Evolutionary conservation across 2,329 filamentous ascomycete species (phyloP), one percentile per base, ranked within the genome.

Genomic region (Bipolaris zeicola): DNA sequence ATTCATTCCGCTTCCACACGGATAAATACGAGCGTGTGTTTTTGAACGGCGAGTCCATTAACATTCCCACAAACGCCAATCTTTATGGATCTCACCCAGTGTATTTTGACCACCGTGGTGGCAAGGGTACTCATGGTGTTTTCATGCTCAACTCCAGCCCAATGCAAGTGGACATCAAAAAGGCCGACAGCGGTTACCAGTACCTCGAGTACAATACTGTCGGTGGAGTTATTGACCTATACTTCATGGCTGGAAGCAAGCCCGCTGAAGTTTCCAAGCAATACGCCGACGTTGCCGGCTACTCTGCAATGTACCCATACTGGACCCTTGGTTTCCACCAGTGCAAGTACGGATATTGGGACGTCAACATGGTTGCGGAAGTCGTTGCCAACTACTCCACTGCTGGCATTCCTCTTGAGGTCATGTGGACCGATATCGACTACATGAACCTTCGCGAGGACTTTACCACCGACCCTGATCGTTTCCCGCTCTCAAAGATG

Each of bases 191-290:
- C 22, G 79, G 82, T 6, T 81, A 83, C 6, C 87, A 93, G 70
- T 91, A 88, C 55, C 82, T 95, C 5, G 89, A 93, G 75, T 95
- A 93, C 77, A 91, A 93, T 72, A 85, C 86, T 1, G 81, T 94
- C 0, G 90, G 91, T 6, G 91, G 91, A 8, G 83, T 93, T 18
- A 71, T 95, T 2, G 91, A 94, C 72, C 70, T 84, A 26, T 83
- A 83, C 71, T 83, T 83, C 69, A 58, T 84, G 54, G 76, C 80
- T 33, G 82, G 82, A 3, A 78, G 78, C 3, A 64, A 75, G 14
- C 81, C 82, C 3, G 72, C 74, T 8, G 75, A 80, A 8, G 82
- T 81, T 4, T 78, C 80, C 5, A 73, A 76, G 63, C 81, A 83
- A 61, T 83, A 83, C 55, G 77, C 80, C 1, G 79, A 81, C n/a